Base-by-base conservation (phyloP, 2,329 filamentous ascomycete species). In the Monilinia polystroma region DNA sequence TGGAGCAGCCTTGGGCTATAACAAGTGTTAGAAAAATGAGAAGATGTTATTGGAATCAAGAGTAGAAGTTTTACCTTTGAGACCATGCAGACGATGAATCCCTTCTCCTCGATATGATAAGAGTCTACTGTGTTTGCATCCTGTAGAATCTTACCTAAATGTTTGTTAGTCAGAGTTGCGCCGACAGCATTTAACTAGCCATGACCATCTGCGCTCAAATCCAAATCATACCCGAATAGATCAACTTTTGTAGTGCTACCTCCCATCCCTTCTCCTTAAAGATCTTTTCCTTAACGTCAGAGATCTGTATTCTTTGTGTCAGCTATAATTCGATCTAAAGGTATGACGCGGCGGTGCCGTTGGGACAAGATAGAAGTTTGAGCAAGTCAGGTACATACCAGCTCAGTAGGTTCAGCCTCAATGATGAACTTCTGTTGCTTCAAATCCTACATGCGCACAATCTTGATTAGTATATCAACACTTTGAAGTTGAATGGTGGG, bases 31-130 rank as follows among this genome's bases (percentile, higher is more conserved):
- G 70, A 70, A 57, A 71, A 64, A 51, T 47, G 47, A 51, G 35
- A 18, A 54, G 58, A 29, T 66, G 4, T n/a, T 23, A 43, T 52
- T 23, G 16, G 29, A 14, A n/a, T 41, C 16, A 63, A 11, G 35
- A 52, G 26, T 41, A 26, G 45, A 41, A 29, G 32, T 79, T 70
- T 70, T 82, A 96, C 93, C 91, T 98, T 98, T 78, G 92, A 92
- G 75, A 96, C 89, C 88, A 99, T 97, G 82, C 95, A 99, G 69
- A 99, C 95, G 75, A 99, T 93, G 79, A 98, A 99, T 49, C 95
- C 95, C 85, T 98, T 99, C 85, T 98, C 95, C 81, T 99, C 94
- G 71, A 99, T 98, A 81, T 92, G 97, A 83, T 98, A 98, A 52
- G 91, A 93, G 79, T 93, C 92, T 74, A 99, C 91, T 2, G 93